Conservation (phyloP, 208 protist species). For the Trypanosoma scelopori region DNA sequence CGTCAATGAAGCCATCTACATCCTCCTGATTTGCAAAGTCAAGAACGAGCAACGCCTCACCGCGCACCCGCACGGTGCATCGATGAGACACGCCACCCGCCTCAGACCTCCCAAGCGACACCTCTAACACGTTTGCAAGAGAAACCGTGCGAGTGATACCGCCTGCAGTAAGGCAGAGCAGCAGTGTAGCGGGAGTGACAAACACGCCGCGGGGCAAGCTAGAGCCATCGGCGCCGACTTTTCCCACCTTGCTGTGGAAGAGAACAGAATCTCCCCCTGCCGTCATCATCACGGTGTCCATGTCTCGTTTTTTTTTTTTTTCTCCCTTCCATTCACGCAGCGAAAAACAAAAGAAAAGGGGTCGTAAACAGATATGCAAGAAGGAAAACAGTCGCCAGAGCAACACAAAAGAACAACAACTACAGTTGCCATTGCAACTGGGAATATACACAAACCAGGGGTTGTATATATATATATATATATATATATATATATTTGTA, state of each 20-base stretch:
- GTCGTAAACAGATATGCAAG: background rate
- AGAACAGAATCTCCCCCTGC: constrained; percentile 14
- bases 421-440: no score
- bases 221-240: constrained; percentile 51
- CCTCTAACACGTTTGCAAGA: constrained; percentile 19
- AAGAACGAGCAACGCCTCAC: background rate
- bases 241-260: constrained; percentile 33
- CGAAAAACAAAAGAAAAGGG: background rate
- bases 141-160: constrained; percentile 49
- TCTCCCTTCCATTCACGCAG: background rate
- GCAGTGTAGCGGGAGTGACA: constrained; percentile 34
- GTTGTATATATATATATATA: no score
- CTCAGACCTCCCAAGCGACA: background rate
- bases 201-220: constrained; percentile 38
- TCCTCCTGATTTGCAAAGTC: constrained; percentile 10
- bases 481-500: no score
- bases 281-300: background rate
- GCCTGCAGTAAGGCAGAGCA: constrained; percentile 44
- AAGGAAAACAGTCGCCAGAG: background rate
- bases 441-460: no score
- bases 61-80: constrained; percentile 13
- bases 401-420: background rate
- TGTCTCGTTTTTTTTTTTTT: constrained; percentile 5
- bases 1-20: constrained; percentile 5
- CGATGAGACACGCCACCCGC: background rate